A percentile compares a stretch with the other conserved stretches of the same genome.
Conservation (phyloP, 305 asterid species). For the Rubia peregrina region DNA sequence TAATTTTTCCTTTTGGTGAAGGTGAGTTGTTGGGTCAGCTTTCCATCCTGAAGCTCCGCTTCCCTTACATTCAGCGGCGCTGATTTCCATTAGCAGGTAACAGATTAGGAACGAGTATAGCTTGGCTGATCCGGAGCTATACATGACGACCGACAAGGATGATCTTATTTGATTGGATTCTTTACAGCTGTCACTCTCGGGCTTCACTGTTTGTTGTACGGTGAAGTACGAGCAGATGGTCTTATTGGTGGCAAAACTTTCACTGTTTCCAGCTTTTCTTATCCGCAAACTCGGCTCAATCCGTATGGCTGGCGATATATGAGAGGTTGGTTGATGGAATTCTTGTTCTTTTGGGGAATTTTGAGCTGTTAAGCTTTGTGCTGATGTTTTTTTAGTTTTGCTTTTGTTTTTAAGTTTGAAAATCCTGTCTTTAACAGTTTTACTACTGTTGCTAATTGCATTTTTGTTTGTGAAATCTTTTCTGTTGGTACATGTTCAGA, state of each 20-base stretch:
- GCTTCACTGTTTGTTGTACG: constrained; percentile 34
- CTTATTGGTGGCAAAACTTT: constrained; percentile 25
- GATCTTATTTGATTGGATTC: constrained; percentile 52
- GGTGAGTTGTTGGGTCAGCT: no score
- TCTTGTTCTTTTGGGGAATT: constrained; percentile 5
- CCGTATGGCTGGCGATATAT: constrained; percentile 89
- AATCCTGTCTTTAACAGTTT: constrained; percentile 1
- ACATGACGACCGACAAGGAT: constrained; percentile 81
- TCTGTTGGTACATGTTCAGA: neutral
- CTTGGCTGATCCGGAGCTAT: constrained; percentile 39
- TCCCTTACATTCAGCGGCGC: no score
- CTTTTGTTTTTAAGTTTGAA: constrained; percentile 4
- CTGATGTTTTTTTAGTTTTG: constrained; percentile 19
- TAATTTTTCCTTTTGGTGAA: no score
- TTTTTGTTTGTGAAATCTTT: neutral
- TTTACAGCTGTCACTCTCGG: constrained; percentile 20
- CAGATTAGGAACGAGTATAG: no score
- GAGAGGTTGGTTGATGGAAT: constrained; percentile 41
- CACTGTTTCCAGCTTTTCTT: constrained; percentile 71
- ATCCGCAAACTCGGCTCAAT: constrained; percentile 49
- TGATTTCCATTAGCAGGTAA: no score
- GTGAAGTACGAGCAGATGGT: constrained; percentile 22
- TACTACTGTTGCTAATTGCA: neutral
- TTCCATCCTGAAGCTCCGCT: no score
- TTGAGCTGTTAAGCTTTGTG: constrained; percentile 15